Conservation (phyloP, 2,329 filamentous ascomycete genomes). For the Sporothrix curviconia region DNA sequence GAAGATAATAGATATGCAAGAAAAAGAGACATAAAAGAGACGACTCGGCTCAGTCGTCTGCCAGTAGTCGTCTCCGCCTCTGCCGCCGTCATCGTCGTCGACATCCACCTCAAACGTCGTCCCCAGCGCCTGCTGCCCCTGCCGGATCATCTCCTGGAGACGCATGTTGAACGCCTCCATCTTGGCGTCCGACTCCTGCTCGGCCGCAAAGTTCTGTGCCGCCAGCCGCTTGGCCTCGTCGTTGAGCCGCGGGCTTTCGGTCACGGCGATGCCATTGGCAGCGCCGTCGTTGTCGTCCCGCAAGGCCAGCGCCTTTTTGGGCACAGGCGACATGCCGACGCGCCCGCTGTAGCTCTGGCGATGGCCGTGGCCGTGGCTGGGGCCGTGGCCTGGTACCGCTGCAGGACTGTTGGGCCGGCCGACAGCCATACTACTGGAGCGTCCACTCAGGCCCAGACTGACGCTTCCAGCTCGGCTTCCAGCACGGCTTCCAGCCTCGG, state of each 20-base stretch:
- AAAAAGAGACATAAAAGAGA: no score
- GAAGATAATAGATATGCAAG: no score
- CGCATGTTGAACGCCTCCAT: slow-evolving; percentile 74
- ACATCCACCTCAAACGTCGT: slow-evolving; percentile 60
- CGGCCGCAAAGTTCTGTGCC: slow-evolving; percentile 63
- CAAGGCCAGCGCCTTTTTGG: background rate
- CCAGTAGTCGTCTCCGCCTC: slow-evolving; percentile 19
- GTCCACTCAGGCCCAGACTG: no score
- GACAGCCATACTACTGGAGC: background rate
- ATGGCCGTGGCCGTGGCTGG: slow-evolving; percentile 33
- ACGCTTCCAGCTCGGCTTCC: background rate
- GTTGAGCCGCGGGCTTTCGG: slow-evolving; percentile 46
- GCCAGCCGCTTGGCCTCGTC: slow-evolving; percentile 68
- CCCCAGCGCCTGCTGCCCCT: slow-evolving; percentile 80
- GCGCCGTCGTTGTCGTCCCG: background rate
- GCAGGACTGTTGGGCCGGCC: background rate
- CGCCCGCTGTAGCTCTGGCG: slow-evolving; percentile 39
- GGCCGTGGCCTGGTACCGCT: slow-evolving; percentile 13
- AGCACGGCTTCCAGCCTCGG: slow-evolving; percentile 11
- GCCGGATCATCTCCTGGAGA: slow-evolving; percentile 77
- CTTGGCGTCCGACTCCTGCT: slow-evolving; percentile 70
- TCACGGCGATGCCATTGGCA: slow-evolving; percentile 15
- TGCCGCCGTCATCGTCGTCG: slow-evolving; percentile 26
- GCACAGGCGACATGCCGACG: slow-evolving; percentile 34
- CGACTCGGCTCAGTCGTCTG: slow-evolving; percentile 19